Conservation (phyloP, 2,329 filamentous ascomycete species). For the Aspergillus candidus region DNA sequence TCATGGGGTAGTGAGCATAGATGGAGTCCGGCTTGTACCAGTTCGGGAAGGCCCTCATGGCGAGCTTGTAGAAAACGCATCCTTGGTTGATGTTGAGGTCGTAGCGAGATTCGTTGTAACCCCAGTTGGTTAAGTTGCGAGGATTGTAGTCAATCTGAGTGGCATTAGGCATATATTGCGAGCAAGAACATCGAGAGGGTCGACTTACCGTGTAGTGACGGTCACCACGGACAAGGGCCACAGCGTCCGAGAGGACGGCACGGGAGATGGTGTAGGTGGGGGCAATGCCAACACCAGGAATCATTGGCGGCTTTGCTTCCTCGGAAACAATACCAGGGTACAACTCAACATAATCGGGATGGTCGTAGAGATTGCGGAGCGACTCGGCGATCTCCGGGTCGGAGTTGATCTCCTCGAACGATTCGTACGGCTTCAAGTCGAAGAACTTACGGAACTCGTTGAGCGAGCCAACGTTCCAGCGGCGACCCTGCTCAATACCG, state of each 20-base stretch:
- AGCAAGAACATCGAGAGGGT: conserved; percentile 4
- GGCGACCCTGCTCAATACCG: conserved; percentile 69
- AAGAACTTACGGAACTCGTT: conserved; percentile 86
- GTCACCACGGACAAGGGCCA: conserved; percentile 71
- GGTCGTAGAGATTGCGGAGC: conserved; percentile 59
- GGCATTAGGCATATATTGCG: conserved; percentile 19
- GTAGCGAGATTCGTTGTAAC: conserved; percentile 67
- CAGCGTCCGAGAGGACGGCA: conserved; percentile 70
- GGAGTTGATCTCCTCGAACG: conserved; percentile 77
- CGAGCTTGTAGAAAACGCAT: conserved; percentile 78
- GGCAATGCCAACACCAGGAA: conserved; percentile 66
- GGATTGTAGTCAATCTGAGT: conserved; percentile 61
- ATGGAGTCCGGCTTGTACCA: conserved; percentile 73
- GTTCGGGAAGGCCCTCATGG: conserved; percentile 70
- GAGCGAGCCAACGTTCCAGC: conserved; percentile 70
- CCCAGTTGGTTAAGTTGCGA: conserved; percentile 74
- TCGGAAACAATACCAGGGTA: conserved; percentile 75
- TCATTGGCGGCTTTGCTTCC: conserved; percentile 67
- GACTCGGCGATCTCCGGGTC: conserved; percentile 64
- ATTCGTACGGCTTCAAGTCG: conserved; percentile 66
- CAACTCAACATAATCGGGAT: conserved; percentile 72
- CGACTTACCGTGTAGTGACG: conserved; percentile 60
- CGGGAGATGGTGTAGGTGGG: conserved; percentile 72
- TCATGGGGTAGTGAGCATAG: conserved; percentile 71
- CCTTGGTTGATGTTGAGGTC: conserved; percentile 72